Evolutionary conservation across 768 basidiomycete species (phyloP).

Genomic region (Suillus cothurnatus): DNA sequence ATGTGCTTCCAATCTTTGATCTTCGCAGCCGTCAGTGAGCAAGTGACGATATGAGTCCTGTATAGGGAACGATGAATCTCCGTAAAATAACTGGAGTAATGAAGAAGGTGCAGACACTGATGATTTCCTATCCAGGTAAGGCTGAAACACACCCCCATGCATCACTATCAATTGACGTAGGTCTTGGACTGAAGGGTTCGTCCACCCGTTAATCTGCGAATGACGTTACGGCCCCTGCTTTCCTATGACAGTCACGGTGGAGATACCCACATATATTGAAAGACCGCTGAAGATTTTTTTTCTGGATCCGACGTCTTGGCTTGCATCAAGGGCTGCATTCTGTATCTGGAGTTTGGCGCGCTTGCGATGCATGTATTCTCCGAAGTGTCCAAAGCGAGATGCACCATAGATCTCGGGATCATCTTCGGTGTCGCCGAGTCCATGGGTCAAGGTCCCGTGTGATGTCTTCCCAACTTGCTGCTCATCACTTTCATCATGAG

Average conservation of each 20-base stretch:
- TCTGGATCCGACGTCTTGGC: slow-evolving; percentile 23
- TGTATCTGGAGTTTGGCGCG: slow-evolving; percentile 89
- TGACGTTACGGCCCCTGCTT: neutral
- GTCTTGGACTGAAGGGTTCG: slow-evolving; percentile 84
- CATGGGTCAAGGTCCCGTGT: neutral
- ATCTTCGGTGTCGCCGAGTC: slow-evolving; percentile 19
- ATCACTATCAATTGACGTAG: slow-evolving; percentile 76
- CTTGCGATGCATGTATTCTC: slow-evolving; percentile 90
- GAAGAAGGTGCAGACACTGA: slow-evolving; percentile 56
- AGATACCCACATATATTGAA: slow-evolving; percentile 75
- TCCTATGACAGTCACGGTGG: neutral
- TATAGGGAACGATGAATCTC: slow-evolving; percentile 3
- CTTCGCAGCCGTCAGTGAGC: slow-evolving; percentile 88
- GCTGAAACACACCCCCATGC: slow-evolving; percentile 82
- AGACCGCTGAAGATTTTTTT: slow-evolving; percentile 71
- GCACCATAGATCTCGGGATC: slow-evolving; percentile 68
- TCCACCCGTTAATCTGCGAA: slow-evolving; percentile 85
- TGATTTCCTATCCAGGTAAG: slow-evolving; percentile 81
- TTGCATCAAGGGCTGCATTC: slow-evolving; percentile 46
- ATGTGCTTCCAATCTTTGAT: slow-evolving; percentile 85
- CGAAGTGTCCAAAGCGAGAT: slow-evolving; percentile 78
- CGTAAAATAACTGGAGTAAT: neutral
- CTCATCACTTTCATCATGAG: neutral
- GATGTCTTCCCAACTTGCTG: neutral
- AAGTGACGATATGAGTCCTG: slow-evolving; percentile 92